Conservation (phyloP, 495 filamentous ascomycete species). For the Penicilliopsis zonata region DNA sequence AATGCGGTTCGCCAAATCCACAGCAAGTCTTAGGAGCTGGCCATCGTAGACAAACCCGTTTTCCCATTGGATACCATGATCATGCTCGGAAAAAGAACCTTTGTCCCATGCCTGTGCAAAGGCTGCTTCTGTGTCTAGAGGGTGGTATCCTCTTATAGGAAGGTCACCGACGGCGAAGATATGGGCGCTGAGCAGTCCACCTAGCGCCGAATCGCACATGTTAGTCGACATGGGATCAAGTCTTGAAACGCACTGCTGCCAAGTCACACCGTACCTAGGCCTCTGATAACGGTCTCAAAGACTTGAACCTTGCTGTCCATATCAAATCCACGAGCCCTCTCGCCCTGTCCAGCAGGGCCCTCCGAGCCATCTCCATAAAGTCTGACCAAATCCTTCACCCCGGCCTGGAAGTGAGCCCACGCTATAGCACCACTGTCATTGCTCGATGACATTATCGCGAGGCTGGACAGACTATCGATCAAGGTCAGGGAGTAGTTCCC, state of each 20-base stretch:
- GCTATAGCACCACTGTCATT: conserved; percentile 47
- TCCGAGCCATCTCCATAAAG: conserved; percentile 77
- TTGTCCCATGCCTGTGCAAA: conserved; percentile 32
- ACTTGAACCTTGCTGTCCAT: conserved; percentile 96
- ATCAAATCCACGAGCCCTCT: conserved; percentile 76
- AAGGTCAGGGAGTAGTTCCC: conserved; percentile 95
- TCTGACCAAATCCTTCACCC: conserved; percentile 63
- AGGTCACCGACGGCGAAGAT: conserved; percentile 83
- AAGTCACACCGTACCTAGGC: conserved; percentile 49
- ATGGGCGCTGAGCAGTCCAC: conserved; percentile 85
- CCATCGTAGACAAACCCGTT: conserved; percentile 79
- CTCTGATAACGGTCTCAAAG: conserved; percentile 93
- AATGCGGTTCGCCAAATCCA: conserved; percentile 70
- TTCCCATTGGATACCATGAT: conserved; percentile 53
- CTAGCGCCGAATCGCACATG: conserved; percentile 9
- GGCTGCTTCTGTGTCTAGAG: conserved; percentile 21
- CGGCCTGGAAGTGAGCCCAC: conserved; percentile 65
- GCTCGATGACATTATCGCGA: conserved; percentile 78
- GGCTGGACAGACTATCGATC: conserved; percentile 85
- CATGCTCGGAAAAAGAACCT: conserved; percentile 14
- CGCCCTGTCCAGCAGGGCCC: conserved; percentile 57
- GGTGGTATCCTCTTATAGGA: conserved; percentile 67
- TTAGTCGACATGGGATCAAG: too few species aligned
- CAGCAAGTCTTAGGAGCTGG: conserved; percentile 73
- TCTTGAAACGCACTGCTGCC: too few species aligned